Percentiles rank a stretch among this genome's conserved stretches.
Conservation (phyloP, 305 asterid genomes). For the Fraxinus angustifolia region DNA sequence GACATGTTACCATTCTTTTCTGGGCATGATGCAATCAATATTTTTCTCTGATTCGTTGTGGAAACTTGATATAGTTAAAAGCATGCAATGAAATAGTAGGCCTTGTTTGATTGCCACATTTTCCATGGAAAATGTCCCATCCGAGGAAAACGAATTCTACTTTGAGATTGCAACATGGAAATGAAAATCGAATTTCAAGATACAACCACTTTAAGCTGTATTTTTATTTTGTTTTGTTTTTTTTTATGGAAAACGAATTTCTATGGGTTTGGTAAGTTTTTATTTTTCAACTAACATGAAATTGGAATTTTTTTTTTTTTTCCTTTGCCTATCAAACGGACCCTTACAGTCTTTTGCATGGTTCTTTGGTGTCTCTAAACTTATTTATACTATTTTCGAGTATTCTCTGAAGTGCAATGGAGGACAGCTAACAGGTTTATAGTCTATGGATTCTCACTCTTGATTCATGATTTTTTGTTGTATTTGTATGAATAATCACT, state of each 20-base stretch:
- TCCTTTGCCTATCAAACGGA: too few species aligned
- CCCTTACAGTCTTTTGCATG: neutral
- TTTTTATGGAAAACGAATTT: too few species aligned
- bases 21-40: neutral
- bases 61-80: neutral
- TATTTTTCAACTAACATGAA: too few species aligned
- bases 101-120: too few species aligned
- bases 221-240: too few species aligned
- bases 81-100: neutral
- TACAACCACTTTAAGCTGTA: too few species aligned
- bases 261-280: too few species aligned
- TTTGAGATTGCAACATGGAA: too few species aligned
- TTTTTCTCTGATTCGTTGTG: neutral
- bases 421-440: neutral
- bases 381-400: neutral
- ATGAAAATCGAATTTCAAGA: too few species aligned
- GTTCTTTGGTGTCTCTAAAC: neutral
- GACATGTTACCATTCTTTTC: neutral
- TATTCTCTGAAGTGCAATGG: neutral
- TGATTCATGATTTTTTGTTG: neutral
- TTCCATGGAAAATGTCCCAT: too few species aligned
- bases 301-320: too few species aligned
- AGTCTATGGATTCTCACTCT: neutral
- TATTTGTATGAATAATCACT: neutral
- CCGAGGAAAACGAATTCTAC: too few species aligned